Base-by-base conservation (phyloP, 2,329 filamentous ascomycete genomes). In the Botrytis tulipae region DNA sequence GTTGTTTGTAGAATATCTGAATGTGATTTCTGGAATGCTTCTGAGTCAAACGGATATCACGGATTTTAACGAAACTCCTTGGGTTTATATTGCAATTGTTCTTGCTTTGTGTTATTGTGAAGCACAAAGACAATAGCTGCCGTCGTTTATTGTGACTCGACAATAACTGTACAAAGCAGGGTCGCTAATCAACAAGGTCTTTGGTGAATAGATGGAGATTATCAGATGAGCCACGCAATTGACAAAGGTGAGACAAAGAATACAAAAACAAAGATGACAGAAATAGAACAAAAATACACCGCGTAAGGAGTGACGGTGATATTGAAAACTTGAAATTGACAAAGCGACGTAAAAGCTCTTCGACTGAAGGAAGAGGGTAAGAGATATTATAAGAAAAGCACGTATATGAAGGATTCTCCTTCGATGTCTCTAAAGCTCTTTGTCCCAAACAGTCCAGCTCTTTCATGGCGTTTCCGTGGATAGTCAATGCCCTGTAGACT, bases 261-360 rank as follows among this genome's bases (percentile, higher is more conserved):
- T 22, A 59, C 12, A 66, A 59, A 37, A 59, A 51, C 46, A 44
- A 46, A 48, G 46, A 37, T 25, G 48, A 65, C 32, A 48, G 59
- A 62, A 74, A 71, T 71, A 75, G 54, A 73, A 77, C 48, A 22
- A 48, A 72, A 65, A 73, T 22, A 25, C 46, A 77, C 75, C 77
- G 78, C 77, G 74, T 79, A 82, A 82, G 76, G 81, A 82, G 76
- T 72, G 81, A 82, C 79, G 77, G 77, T 42, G 46, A 66, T 59
- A 37, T 12, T 18, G 59, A 71, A 57, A 25, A 6, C n/a, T 67
- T 42, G 7, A 35, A 42, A 7, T 65, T 66, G 59, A 66, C 60
- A 67, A 42, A 71, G 51, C 51, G 60, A 73, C 59, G 37, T 22
- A 40, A 32, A 69, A 48, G 51, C 63, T 69, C 60, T 48, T 61